Base-by-base conservation (phyloP, 192 early-diverging fungal species). In the Linnemannia hyalina region DNA sequence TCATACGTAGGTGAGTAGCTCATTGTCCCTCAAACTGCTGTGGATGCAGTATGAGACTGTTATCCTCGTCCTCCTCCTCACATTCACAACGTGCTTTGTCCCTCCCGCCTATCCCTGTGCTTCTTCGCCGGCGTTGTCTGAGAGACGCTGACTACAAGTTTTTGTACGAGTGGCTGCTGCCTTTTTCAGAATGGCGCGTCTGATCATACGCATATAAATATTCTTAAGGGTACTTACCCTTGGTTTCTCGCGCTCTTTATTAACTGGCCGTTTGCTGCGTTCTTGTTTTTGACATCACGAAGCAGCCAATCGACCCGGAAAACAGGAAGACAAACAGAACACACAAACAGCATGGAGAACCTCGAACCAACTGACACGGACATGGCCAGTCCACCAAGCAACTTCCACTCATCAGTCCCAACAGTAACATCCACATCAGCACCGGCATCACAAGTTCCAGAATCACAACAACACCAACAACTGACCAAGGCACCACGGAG, bases 371-470 rank as follows among this genome's bases (percentile, higher is more conserved):
- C 16, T n/a, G 78, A 80, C 65, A 78, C 84, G 29, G 80, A 81
- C 76, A 86, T 86, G 84, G 79, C 79, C 20, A 86, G 84, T 35
- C 84, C 84, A 47, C 84, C 80, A 3, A 75, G 80, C 49, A 49
- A 32, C 35, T 75, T 81, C 13, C 79, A 57, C 42, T 6, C 32
- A 36, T 70, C 38, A 46, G 42, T 6, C 38, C 32, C 47, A 49
- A 20, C 42, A 36, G 40, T 74, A 76, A 20, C 44, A 22, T 26
- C 72, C 65, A 15, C 47, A 76, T 20, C 71, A 38, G 18, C 73
- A 29, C 29, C 60, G 1, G 49, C 46, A 76, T n/a, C 71, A 63
- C 46, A 13, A 20, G 8, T 20, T 22, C 22, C 18, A 63, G 46
- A 18, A 68, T 32, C 65, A 70, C 78, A 60, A 11, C 32, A 20